These are phyloP conservation scores for Xylaria sp. DNA, from an alignment of 2,329 filamentous ascomycete species.

Conservation along the genomic window DNA sequence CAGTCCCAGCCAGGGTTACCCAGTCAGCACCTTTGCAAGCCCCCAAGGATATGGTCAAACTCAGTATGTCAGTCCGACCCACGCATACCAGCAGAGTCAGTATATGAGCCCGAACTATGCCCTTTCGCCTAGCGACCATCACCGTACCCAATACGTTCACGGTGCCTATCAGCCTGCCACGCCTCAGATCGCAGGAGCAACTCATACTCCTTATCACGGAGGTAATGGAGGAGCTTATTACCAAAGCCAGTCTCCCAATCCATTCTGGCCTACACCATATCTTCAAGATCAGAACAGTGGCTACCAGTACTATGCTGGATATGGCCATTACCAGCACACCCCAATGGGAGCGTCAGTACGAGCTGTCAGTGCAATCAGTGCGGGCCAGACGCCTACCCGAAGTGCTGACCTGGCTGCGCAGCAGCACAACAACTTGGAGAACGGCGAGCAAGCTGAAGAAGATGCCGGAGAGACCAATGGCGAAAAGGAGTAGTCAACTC, in stretches of 20 bases:
- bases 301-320: slow-evolving; percentile 36
- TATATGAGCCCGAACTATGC: slow-evolving; percentile 36
- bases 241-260: slow-evolving; percentile 22
- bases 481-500: slow-evolving; percentile 26
- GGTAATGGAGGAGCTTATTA: slow-evolving; percentile 35
- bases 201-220: slow-evolving; percentile 37
- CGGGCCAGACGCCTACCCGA: slow-evolving; percentile 30
- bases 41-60: slow-evolving; percentile 21
- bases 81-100: slow-evolving; percentile 24
- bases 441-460: slow-evolving; percentile 20
- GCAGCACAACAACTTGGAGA: slow-evolving; percentile 28
- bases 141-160: slow-evolving; percentile 23
- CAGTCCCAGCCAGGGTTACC: slow-evolving; percentile 26
- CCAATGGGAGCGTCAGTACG: slow-evolving; percentile 22
- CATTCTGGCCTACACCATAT: slow-evolving; percentile 46
- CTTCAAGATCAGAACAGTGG: slow-evolving; percentile 43
- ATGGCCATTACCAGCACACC: slow-evolving; percentile 25
- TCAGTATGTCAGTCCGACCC: slow-evolving; percentile 28
- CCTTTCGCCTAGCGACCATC: slow-evolving; percentile 28
- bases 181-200: slow-evolving; percentile 35
- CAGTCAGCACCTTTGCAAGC: slow-evolving; percentile 14
- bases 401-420: slow-evolving; percentile 25
- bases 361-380: slow-evolving; percentile 16
- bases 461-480: slow-evolving; percentile 17
- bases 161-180: slow-evolving; percentile 35